Conservation (phyloP, 2,329 filamentous ascomycete species). For the Claviceps citrina region DNA sequence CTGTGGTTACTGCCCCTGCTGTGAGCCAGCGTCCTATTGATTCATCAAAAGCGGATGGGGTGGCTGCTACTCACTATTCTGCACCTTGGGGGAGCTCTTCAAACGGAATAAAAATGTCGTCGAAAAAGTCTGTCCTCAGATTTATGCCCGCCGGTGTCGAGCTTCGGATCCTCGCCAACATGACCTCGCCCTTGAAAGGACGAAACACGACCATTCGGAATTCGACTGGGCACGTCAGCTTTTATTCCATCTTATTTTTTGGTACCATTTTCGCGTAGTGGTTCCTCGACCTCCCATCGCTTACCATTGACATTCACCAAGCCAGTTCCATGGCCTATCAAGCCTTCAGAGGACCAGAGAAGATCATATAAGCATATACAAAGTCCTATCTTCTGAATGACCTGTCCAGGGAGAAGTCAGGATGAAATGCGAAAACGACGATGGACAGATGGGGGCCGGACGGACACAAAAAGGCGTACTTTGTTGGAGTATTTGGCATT, state of each 20-base stretch:
- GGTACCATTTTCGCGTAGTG: background rate
- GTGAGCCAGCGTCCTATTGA: background rate
- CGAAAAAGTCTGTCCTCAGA: constrained; percentile 80
- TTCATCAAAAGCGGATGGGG: background rate
- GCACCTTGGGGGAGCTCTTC: constrained; percentile 61
- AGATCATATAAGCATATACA: constrained; percentile 91
- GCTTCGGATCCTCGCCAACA: constrained; percentile 69
- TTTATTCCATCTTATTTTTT: too few species aligned
- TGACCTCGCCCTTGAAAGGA: constrained; percentile 87
- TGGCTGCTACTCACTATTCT: constrained; percentile 47
- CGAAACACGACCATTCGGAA: constrained; percentile 89
- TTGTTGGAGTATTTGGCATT: constrained; percentile 95
- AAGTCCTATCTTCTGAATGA: constrained; percentile 85
- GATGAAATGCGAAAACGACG: background rate
- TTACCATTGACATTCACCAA: constrained; percentile 86
- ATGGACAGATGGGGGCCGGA: background rate
- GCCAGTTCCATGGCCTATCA: constrained; percentile 85
- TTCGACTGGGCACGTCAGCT: constrained; percentile 44
- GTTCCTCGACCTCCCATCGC: background rate
- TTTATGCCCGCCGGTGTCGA: constrained; percentile 58
- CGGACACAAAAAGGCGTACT: constrained; percentile 23
- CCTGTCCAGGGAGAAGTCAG: constrained; percentile 26
- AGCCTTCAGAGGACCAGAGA: constrained; percentile 73
- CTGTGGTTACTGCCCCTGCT: constrained; percentile 43
- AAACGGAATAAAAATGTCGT: constrained; percentile 71